Base-by-base conservation (phyloP, 2,329 filamentous ascomycete species). In the Phaeosphaeria sp. region DNA sequence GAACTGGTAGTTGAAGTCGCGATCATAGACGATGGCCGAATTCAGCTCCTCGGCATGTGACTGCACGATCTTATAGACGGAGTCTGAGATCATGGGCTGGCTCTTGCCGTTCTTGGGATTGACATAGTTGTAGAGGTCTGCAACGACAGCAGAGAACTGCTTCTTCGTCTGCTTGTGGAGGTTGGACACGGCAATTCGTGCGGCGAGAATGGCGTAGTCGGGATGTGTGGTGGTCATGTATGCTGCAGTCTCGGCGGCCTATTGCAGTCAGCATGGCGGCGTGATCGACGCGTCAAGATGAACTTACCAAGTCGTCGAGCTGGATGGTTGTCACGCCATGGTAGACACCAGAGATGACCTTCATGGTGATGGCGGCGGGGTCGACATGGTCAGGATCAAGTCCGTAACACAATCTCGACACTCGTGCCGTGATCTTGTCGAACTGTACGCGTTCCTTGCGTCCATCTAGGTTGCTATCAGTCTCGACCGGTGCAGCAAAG, bases 141-240 rank as follows among this genome's bases (percentile, higher is more conserved):
- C 89, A 71, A 99, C 87, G 59, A 99, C 95, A 49, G 92, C 85
- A n/a, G 95, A 98, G 84, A 96, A 99, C 78, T 98, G 94, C 86
- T 99, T 99, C 87, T 98, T 98, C 65, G 95, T 99, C 86, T 99
- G 95, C 84, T 99, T 99, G 89, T 99, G 95, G 59, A 99, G 90
- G 83, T 99, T 99, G 75, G 95, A 99, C 54, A 99, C 95, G 69
- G 95, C 95, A 76, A 99, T 98, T 82, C 95, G 93, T 67, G 95
- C 95, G 65, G 95, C 95, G 58, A 99, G 92, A 77, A 98, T 96
- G 78, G 95, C 95, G 79, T 99, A 99, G 83, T 99, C 95, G 73
- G 95, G 95, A 79, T 99, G 95, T 63, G 94, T 99, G 71, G 97
- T 94, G 60, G 95, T 99, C 95, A 99, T 99, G 84, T 99, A 99